Evolutionary conservation across 345 rosid species (phyloP), one percentile per base, ranked within the genome.

Genomic region (Euphorbia tirucalli): DNA sequence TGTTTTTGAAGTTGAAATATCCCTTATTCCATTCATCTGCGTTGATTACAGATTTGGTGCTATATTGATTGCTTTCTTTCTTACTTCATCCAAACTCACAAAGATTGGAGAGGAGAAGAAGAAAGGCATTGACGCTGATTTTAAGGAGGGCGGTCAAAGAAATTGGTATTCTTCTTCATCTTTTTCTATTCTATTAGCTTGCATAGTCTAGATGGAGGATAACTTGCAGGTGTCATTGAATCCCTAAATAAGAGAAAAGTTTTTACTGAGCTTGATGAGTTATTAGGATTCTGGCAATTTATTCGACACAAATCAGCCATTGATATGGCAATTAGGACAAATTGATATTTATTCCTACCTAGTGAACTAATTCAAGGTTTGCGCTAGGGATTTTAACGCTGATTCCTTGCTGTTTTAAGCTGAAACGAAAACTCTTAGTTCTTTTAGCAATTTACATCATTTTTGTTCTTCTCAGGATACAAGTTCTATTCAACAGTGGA

Each of bases 61-160:
- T 59, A 69, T 95, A 71, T 68, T 95, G 73, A 88, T 95, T 0
- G 90, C 76, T 0, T 95, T 95, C 88, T 95, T 90, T 73, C 80
- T 95, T 56, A 74, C 87, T 61, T 95, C 99, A 0, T 95, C 99
- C 30, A 92, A 86, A 89, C 91, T 92, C 58, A 95, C 99, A 11
- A 92, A 90, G 71, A 85, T 92, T 55, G 99, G 99, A 7, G 88
- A 84, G 79, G 97, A 90, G 52, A 92, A 82, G 85, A 95, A 95
- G 86, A 86, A 88, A 66, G 82, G 67, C 25, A 79, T 92, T 30
- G 97, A 90, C 71, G 87, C 86, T 69, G 96, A 90, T 46, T 95
- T 92, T 71, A 95, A 90, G 80, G 93, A 92, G 75, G 96, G 98
- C 6, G 98, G 98, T 1, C 98, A 94, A 79, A 80, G 99, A 72